These are phyloP conservation scores for Primulina huaijiensis DNA, from an alignment of 257 asterid genomes.

Conservation along the genomic window DNA sequence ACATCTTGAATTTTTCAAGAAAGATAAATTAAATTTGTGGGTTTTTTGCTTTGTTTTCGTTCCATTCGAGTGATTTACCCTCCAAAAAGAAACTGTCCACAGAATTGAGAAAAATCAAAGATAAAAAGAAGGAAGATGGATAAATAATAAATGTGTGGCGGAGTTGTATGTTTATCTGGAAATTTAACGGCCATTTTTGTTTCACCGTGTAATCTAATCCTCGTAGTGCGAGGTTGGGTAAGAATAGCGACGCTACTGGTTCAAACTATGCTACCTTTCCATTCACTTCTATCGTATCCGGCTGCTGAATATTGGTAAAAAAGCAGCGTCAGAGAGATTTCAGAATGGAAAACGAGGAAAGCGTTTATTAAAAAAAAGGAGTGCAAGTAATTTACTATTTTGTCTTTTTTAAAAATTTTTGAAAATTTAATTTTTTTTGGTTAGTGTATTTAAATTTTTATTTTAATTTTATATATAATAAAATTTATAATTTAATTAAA, in stretches of 20 bases:
- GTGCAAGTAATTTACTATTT: too few species aligned
- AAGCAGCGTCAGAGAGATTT: too few species aligned
- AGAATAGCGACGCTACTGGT: neutral
- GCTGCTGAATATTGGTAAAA: neutral
- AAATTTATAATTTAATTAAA: too few species aligned
- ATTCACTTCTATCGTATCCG: neutral
- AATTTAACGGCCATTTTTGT: neutral
- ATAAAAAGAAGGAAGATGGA: neutral
- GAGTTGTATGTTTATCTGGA: neutral
- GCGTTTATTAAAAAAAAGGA: too few species aligned
- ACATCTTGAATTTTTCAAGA: neutral
- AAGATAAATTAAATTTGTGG: neutral
- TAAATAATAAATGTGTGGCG: neutral
- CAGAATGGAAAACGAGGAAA: too few species aligned
- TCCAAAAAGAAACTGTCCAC: too few species aligned
- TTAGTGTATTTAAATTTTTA: too few species aligned
- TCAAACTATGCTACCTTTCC: neutral
- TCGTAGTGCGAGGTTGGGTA: neutral
- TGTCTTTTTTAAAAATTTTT: too few species aligned
- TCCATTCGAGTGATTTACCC: neutral
- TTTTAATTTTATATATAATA: too few species aligned
- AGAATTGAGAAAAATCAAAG: neutral
- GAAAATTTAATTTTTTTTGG: too few species aligned
- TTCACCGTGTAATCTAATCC: neutral
- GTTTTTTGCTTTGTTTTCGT: neutral